These are phyloP conservation scores for Rhizopogon vesiculosus DNA, from an alignment of 768 basidiomycete genomes.

Conservation along the genomic window DNA sequence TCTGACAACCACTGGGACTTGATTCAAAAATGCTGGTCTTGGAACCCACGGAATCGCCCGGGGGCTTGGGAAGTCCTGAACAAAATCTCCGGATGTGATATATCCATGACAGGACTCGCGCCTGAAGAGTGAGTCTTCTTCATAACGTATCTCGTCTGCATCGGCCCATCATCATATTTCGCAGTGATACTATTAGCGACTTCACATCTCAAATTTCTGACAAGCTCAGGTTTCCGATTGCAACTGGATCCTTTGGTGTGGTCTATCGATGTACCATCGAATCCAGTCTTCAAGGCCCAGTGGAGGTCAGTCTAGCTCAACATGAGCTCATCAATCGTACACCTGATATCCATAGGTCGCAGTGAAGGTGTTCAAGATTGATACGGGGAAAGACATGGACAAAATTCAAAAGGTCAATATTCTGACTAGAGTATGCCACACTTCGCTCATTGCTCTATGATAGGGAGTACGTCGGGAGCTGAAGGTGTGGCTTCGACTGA, in stretches of 20 bases:
- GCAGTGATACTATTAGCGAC: not conserved
- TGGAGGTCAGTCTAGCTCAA: not conserved
- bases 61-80: too few relatives aligned
- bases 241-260: not conserved
- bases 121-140: not conserved
- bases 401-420: not conserved
- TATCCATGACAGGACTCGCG: too few relatives aligned
- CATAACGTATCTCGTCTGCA: too few relatives aligned
- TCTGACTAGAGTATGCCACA: not conserved
- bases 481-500: conserved; percentile 13
- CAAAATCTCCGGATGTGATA: too few relatives aligned
- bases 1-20: too few relatives aligned
- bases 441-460: not conserved
- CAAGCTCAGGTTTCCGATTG: not conserved
- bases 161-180: not conserved
- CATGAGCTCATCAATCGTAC: not conserved
- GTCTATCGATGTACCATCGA: not conserved
- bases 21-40: too few relatives aligned
- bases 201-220: not conserved
- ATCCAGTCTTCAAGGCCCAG: not conserved
- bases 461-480: conserved; percentile 17
- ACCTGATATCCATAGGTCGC: not conserved
- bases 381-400: not conserved
- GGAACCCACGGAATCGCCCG: too few relatives aligned
- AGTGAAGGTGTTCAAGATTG: not conserved